Evolutionary conservation across 2,329 filamentous ascomycete species (phyloP).

Genomic region (Botrytis sinoallii): DNA sequence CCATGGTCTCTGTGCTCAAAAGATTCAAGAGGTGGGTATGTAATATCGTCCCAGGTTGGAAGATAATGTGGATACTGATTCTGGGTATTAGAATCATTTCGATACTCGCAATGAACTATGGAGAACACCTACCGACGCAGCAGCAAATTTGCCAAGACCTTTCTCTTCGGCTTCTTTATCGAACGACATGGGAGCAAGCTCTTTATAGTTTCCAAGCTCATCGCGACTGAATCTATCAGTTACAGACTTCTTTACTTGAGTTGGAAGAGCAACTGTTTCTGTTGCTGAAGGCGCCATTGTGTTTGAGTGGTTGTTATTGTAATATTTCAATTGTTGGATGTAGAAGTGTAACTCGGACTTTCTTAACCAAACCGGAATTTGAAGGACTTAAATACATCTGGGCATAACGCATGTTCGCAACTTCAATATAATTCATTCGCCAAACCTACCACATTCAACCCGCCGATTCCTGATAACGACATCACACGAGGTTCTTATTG

Average conservation of each 20-base stretch:
- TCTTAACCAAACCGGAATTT: neutral
- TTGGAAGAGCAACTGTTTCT: constrained; percentile 29
- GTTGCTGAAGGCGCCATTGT: constrained; percentile 35
- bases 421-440: neutral
- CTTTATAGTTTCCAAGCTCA: constrained; percentile 33
- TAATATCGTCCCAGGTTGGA: constrained; percentile 63
- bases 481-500: constrained; percentile 16
- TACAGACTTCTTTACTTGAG: constrained; percentile 17
- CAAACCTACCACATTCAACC: constrained; percentile 2
- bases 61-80: constrained; percentile 54
- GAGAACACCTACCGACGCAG: constrained; percentile 32
- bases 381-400: constrained; percentile 8
- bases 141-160: constrained; percentile 30
- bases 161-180: constrained; percentile 34
- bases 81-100: neutral
- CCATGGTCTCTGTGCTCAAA: constrained; percentile 76
- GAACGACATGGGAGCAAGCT: constrained; percentile 35
- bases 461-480: constrained; percentile 15
- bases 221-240: constrained; percentile 28
- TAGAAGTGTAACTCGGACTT: neutral
- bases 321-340: neutral
- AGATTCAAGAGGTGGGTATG: constrained; percentile 61
- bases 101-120: neutral
- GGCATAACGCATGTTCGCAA: neutral
- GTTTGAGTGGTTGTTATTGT: neutral